Percentiles rank a stretch among this genome's conserved stretches.
Conservation (phyloP, 495 filamentous ascomycete species). For the Aspergillus coremiiformis region DNA sequence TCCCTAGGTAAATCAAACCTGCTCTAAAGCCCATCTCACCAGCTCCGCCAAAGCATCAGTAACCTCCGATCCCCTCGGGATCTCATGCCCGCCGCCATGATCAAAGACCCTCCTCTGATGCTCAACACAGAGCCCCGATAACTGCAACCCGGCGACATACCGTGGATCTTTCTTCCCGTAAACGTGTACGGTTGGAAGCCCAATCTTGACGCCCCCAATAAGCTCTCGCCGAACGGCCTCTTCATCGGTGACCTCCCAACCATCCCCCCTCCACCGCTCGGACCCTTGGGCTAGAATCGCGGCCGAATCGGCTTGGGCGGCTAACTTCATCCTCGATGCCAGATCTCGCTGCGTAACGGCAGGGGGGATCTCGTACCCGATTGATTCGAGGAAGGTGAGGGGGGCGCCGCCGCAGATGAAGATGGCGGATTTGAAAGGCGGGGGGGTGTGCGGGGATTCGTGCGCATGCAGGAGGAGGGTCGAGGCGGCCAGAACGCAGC, state of each 20-base stretch:
- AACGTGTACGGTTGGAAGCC: constrained; percentile 10
- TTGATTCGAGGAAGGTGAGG: not conserved
- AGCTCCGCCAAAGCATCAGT: not conserved
- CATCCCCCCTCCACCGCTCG: not conserved
- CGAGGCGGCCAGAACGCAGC: constrained; percentile 44
- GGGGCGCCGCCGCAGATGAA: constrained; percentile 11
- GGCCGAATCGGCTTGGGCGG: not conserved
- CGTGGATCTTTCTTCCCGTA: constrained; percentile 9
- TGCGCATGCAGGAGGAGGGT: constrained; percentile 34
- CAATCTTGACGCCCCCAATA: not conserved
- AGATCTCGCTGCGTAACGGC: not conserved
- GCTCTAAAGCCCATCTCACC: not conserved
- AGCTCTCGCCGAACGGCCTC: not conserved
- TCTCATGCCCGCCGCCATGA: constrained; percentile 11
- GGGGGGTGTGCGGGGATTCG: constrained; percentile 25
- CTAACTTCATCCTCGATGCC: not conserved
- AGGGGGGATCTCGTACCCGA: not conserved
- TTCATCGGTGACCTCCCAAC: no score
- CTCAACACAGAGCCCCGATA: constrained; percentile 6
- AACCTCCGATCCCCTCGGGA: constrained; percentile 2
- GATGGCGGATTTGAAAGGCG: constrained; percentile 48
- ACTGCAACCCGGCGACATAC: constrained; percentile 7
- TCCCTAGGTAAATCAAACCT: not conserved
- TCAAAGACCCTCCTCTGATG: not conserved
- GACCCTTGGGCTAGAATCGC: not conserved